Evolutionary conservation across 805 yeast genomes (phyloP).

Genomic region (Wickerhamomyces canadensis): DNA sequence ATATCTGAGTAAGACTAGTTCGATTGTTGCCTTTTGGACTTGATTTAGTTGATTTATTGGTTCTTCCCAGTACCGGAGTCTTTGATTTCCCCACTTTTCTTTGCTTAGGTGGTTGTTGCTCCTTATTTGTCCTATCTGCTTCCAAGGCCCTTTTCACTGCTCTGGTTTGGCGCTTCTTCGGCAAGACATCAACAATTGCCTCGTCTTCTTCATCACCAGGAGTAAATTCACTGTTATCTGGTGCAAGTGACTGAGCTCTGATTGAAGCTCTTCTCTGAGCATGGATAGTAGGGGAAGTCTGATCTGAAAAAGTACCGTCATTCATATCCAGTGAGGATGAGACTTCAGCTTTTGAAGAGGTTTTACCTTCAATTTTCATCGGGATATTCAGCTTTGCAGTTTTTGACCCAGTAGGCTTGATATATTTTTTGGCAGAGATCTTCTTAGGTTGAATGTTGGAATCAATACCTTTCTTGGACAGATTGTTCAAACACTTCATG

Average conservation of each 20-base stretch:
- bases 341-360: background rate
- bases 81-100: too few species aligned
- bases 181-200: constrained; percentile 4
- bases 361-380: background rate
- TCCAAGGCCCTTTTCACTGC: background rate
- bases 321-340: constrained; percentile 7
- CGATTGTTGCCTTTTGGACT: too few species aligned
- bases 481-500: constrained; percentile 5
- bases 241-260: constrained; percentile 7
- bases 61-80: too few species aligned
- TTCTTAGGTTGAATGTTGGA: too few species aligned
- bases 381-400: background rate
- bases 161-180: background rate
- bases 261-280: constrained; percentile 14
- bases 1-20: too few species aligned
- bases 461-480: background rate
- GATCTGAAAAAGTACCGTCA: constrained; percentile 11
- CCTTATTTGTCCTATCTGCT: too few species aligned
- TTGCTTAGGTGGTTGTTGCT: too few species aligned
- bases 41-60: too few species aligned
- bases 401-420: too few species aligned
- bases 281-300: constrained; percentile 12
- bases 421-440: too few species aligned
- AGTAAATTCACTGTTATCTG: background rate
- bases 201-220: constrained; percentile 11